Evolutionary conservation across 139 green algal species (phyloP), one percentile per base, ranked within the genome.

Genomic region (Nannochloris sp.): DNA sequence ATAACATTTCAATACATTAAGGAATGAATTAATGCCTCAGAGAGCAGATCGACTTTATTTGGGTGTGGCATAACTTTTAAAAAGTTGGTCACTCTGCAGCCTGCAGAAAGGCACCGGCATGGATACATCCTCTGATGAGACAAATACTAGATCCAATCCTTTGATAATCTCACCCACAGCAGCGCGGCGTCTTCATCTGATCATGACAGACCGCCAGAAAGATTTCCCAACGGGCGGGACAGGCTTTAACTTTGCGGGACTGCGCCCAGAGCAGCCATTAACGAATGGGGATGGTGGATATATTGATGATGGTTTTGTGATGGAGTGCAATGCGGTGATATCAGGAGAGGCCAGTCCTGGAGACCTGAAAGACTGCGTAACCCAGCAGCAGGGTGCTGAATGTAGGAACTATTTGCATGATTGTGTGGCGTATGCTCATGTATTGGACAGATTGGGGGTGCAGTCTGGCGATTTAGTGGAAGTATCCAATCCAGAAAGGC

Each of bases 161-260:
- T 2, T 74, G 3, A 59, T 74, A 6, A 3, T 63, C 2, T 58
- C 20, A 29, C 16, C 13, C 14, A 33, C 53, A 13, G 68, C 68
- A 4, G 61, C 68, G 2, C 31, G 59, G 16, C 48, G 68, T 10
- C 61, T 74, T 37, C 29, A 57, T 26, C 59, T 74, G 46, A 40
- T 70, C 33, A 44, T 66, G 30, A 4, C 29, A 16, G 44, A 68
- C 9, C 44, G 61, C 17, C 5, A 63, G 9, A 23, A 46, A 5
- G 8, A 17, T 25, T 26, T 29, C 28, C 55, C 3, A 12, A 16
- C 26, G 2, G 4, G 5, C 6, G 8, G 9, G 26, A 26, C 10
- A 4, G 37, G 16, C 11, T 62, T 20, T 40, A 40, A 8, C 33
- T 40, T 40, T 4, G 8, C 33, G 11, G 33, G 33, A 40, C 33